Evolutionary conservation across 2,329 filamentous ascomycete species (phyloP).

Genomic region (Colletotrichum shisoi): DNA sequence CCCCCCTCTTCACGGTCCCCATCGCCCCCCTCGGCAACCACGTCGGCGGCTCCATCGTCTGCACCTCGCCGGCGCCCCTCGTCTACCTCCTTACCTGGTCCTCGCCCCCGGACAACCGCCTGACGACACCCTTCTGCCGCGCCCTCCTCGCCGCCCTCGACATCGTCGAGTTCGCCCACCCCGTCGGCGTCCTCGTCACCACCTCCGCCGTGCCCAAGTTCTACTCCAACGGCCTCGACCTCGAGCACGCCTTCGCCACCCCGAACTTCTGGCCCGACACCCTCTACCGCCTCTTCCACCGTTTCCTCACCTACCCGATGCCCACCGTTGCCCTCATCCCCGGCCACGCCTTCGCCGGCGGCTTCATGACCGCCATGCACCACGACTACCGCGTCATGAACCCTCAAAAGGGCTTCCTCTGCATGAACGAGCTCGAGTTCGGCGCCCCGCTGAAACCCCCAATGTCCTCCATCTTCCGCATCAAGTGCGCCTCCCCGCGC

Average conservation of each 20-base stretch:
- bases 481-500: slow-evolving; percentile 65
- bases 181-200: slow-evolving; percentile 75
- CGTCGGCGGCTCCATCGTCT: slow-evolving; percentile 66
- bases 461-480: slow-evolving; percentile 77
- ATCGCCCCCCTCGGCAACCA: slow-evolving; percentile 56
- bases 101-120: slow-evolving; percentile 77
- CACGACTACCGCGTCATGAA: slow-evolving; percentile 86
- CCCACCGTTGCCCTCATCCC: slow-evolving; percentile 81
- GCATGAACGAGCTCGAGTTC: slow-evolving; percentile 83
- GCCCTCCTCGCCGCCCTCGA: slow-evolving; percentile 76
- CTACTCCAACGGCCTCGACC: slow-evolving; percentile 84
- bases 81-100: slow-evolving; percentile 78
- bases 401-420: slow-evolving; percentile 73
- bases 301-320: slow-evolving; percentile 74
- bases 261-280: slow-evolving; percentile 67
- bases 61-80: slow-evolving; percentile 65
- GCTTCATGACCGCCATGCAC: slow-evolving; percentile 82
- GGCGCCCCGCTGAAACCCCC: slow-evolving; percentile 76
- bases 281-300: slow-evolving; percentile 70
- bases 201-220: slow-evolving; percentile 80
- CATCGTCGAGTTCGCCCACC: slow-evolving; percentile 70
- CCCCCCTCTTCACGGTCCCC: slow-evolving; percentile 66
- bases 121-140: slow-evolving; percentile 72
- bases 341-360: slow-evolving; percentile 82
- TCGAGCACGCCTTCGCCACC: slow-evolving; percentile 68